Conservation (phyloP, 345 rosid genomes). For the Bretschneidera sinensis region DNA sequence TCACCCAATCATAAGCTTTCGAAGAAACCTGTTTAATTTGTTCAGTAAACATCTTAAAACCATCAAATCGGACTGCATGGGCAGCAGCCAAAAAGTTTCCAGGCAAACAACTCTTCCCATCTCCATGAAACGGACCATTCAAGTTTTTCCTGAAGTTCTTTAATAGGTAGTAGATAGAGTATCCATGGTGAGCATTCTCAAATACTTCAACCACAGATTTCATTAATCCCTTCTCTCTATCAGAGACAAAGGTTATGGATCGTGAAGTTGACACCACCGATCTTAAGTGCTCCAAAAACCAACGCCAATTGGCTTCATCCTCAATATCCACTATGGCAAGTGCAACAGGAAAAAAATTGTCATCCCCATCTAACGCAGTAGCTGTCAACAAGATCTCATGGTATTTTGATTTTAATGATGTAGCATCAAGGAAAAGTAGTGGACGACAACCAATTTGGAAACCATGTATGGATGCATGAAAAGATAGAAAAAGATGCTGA, state of each 20-base stretch:
- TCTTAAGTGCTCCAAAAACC: constrained; percentile 76
- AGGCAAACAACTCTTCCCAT: constrained; percentile 67
- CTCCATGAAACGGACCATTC: constrained; percentile 81
- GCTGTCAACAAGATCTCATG: constrained; percentile 77
- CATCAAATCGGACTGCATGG: constrained; percentile 54
- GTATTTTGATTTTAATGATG: constrained; percentile 62
- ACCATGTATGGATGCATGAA: constrained; percentile 58
- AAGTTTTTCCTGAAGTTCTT: constrained; percentile 65
- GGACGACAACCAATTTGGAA: constrained; percentile 84
- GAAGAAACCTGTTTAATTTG: constrained; percentile 62
- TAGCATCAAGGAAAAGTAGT: constrained; percentile 75
- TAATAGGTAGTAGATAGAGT: constrained; percentile 65
- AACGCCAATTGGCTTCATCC: constrained; percentile 67
- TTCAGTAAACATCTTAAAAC: constrained; percentile 46
- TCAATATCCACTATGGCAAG: constrained; percentile 74
- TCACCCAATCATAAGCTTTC: constrained; percentile 78
- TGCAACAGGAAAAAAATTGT: constrained; percentile 70
- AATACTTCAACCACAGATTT: constrained; percentile 58
- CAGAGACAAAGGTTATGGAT: constrained; percentile 74
- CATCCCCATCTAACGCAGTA: constrained; percentile 83
- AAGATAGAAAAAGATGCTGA: constrained; percentile 68
- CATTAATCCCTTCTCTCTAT: constrained; percentile 61
- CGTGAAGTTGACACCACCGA: constrained; percentile 44
- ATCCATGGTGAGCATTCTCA: constrained; percentile 63
- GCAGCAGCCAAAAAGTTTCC: constrained; percentile 69